Conservation (phyloP, 495 filamentous ascomycete species). For the Annulohypoxylon nitens region DNA sequence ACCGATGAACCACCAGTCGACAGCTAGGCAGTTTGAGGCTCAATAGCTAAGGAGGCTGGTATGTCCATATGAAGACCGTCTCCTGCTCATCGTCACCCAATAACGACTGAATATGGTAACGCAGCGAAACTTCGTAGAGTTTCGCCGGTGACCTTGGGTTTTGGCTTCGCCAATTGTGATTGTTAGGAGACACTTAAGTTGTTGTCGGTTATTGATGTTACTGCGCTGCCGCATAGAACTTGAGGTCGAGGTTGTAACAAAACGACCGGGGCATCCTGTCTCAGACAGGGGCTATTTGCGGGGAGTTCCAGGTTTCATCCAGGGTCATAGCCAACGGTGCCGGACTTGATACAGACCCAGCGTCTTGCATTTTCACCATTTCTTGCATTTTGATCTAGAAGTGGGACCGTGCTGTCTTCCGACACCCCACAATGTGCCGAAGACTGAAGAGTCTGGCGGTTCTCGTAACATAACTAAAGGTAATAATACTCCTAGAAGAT, state of each 20-base stretch:
- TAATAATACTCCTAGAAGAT: background rate
- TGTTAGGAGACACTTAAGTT: constrained; percentile 5
- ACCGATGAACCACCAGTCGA: background rate
- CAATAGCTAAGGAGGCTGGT: constrained; percentile 4
- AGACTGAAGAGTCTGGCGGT: constrained; percentile 13
- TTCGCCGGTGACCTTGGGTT: constrained; percentile 8
- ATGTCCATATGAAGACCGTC: constrained; percentile 6
- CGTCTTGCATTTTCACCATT: constrained; percentile 31
- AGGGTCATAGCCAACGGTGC: constrained; percentile 54
- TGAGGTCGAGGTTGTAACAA: constrained; percentile 47
- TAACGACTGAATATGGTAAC: background rate
- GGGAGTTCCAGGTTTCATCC: constrained; percentile 65
- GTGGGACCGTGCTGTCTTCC: constrained; percentile 11
- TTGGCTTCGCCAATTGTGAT: constrained; percentile 10
- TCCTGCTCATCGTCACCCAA: constrained; percentile 5
- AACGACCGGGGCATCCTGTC: constrained; percentile 41
- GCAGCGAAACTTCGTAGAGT: background rate
- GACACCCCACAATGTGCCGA: background rate
- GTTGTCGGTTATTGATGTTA: constrained; percentile 18
- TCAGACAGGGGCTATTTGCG: constrained; percentile 57
- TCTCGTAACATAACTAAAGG: background rate
- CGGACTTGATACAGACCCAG: constrained; percentile 49
- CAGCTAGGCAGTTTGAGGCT: constrained; percentile 22
- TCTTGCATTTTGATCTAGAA: background rate
- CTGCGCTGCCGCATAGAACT: constrained; percentile 35